Base-by-base conservation (phyloP, 2,329 filamentous ascomycete species). In the Tolypocladium tropicale region DNA sequence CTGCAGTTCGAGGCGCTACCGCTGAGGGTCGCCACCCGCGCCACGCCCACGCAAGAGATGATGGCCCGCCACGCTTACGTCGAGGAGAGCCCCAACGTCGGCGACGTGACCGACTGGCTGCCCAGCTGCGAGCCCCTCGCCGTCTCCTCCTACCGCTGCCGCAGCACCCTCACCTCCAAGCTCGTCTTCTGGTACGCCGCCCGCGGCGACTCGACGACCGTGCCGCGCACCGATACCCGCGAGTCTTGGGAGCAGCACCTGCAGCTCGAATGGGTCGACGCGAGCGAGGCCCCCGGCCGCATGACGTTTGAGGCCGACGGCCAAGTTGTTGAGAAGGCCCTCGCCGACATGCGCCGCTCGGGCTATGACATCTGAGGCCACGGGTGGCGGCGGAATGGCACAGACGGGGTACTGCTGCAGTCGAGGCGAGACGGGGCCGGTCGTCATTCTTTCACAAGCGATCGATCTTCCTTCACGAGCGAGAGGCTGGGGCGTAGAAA, bases 21-120 rank as follows among this genome's bases (percentile, higher is more conserved):
- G 11, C 67, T 78, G 56, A 68, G 65, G 46, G 70, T 76, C 57
- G 65, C 69, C 43, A 78, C 77, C 16, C 70, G 76, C 53, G 74
- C 43, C 23, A 46, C 43, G 43, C 43, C 43, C 43, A 46, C 43
- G 14, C 12, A 2, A 2, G 43, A 46, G 23, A 46, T 46, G 43
- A 23, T 46, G 14, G 23, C 14, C 12, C 23, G 43, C 14, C 43
- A 46, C 23, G 43, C 23, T 6, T 75, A 7, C 46, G 16, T 12
- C 7, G 46, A 30, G 7, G 46, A 7, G 6, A 25, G 12, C 41
- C 30, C 16, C 33, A 56, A 56, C 52, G 43, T 52, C 30, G 48
- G 56, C 49, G 64, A 63, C 33, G 50, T 74, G 21, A 70, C 67
- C 18, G 58, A 60, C 21, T 63, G 62, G n/a, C 48, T 67, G 7